Percentiles rank a stretch among this genome's conserved stretches.
phyloP scores from a whole-genome alignment of 495 filamentous ascomycete genomes.

The Astrothelium macrocarpum region DNA sequence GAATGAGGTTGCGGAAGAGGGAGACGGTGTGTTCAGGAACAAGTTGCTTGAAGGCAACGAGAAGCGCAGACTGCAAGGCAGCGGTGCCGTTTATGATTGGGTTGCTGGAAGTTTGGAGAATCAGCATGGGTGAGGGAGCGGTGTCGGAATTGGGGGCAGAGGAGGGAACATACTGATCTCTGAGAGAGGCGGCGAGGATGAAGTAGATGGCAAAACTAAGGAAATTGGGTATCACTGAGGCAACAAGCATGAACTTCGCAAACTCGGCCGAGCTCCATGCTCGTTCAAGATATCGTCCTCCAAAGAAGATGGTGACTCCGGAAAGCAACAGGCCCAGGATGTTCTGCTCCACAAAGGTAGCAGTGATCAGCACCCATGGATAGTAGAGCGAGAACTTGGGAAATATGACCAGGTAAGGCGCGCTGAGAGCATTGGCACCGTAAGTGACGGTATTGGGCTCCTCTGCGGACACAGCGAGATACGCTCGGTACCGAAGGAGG shows the following conservation, averaged over 20 bases:
- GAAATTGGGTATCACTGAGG: slow-evolving; percentile 69
- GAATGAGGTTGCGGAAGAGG: slow-evolving; percentile 75
- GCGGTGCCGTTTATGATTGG: slow-evolving; percentile 80
- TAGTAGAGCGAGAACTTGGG: slow-evolving; percentile 75
- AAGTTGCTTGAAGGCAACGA: slow-evolving; percentile 96
- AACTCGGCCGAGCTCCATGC: slow-evolving; percentile 94
- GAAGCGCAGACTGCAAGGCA: slow-evolving; percentile 82
- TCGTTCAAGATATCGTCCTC: slow-evolving; percentile 87
- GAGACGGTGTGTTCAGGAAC: slow-evolving; percentile 97
- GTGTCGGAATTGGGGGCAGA: not conserved
- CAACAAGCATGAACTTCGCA: slow-evolving; percentile 75
- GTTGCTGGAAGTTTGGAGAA: slow-evolving; percentile 41
- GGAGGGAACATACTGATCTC: not conserved
- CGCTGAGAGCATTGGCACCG: slow-evolving; percentile 47
- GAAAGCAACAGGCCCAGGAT: slow-evolving; percentile 77
- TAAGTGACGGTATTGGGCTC: slow-evolving; percentile 11
- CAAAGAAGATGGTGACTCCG: slow-evolving; percentile 76
- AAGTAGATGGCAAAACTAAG: slow-evolving; percentile 64
- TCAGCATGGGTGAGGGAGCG: slow-evolving; percentile 30
- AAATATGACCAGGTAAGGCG: slow-evolving; percentile 78
- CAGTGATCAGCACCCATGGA: slow-evolving; percentile 84
- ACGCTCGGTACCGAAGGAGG: slow-evolving; percentile 59
- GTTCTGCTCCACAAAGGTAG: slow-evolving; percentile 88
- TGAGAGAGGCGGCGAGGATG: not conserved
- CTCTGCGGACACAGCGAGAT: slow-evolving; percentile 26